Conservation (phyloP, 306 rosid genomes). For the Spatholobus suberectus region DNA sequence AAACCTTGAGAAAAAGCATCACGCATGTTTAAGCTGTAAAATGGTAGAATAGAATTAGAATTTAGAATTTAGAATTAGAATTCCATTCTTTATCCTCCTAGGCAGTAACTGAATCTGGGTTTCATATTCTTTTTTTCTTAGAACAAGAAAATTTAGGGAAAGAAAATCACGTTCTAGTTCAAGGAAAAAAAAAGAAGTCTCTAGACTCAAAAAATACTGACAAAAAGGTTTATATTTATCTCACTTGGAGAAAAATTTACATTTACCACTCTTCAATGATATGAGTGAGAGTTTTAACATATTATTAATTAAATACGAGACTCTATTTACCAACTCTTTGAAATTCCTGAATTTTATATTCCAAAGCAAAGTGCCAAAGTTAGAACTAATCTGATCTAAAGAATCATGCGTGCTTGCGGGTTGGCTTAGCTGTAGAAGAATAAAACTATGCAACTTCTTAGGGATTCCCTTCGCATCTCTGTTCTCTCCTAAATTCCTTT, state of each 20-base stretch:
- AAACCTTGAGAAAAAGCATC: constrained; percentile 33
- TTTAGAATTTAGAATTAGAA: constrained; percentile 38
- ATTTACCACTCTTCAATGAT: no score
- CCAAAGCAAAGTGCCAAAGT: constrained; percentile 36
- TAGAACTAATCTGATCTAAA: constrained; percentile 24
- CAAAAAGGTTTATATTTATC: no score
- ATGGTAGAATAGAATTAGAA: constrained; percentile 23
- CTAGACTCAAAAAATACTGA: no score
- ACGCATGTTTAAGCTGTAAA: constrained; percentile 35
- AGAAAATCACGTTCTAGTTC: neutral
- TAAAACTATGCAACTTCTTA: constrained; percentile 3
- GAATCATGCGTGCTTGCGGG: neutral
- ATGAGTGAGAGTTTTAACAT: no score
- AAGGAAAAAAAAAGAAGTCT: no score
- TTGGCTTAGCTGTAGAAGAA: constrained; percentile 26
- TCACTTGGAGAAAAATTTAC: no score
- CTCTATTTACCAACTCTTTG: neutral
- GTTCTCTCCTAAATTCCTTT: constrained; percentile 14
- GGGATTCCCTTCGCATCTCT: constrained; percentile 35
- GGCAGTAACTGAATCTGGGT: constrained; percentile 37
- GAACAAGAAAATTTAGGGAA: neutral
- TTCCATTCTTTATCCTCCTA: constrained; percentile 25
- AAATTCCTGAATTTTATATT: constrained; percentile 4
- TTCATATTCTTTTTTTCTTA: neutral
- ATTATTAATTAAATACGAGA: neutral